Evolutionary conservation across 176 grass and related monocot species (phyloP).

Genomic region (Tillandsia leiboldiana): DNA sequence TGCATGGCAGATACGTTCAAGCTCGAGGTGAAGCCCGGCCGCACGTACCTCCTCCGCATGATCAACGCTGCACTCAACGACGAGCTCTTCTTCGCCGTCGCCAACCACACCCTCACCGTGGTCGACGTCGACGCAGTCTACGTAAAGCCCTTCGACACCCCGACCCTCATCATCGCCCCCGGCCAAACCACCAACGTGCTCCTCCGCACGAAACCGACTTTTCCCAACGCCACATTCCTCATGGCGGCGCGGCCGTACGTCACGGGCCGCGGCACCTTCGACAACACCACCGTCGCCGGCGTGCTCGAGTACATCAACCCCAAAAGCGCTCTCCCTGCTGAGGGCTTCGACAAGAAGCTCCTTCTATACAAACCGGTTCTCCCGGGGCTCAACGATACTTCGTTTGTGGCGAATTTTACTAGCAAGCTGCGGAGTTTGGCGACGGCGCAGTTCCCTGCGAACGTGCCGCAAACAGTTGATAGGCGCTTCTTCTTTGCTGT

Average conservation of each 20-base stretch:
- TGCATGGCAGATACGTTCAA: slow-evolving; percentile 36
- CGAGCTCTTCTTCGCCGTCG: slow-evolving; percentile 76
- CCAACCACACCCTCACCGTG: slow-evolving; percentile 63
- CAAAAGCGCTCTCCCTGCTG: not conserved
- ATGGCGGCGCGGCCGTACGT: slow-evolving; percentile 50
- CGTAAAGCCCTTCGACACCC: slow-evolving; percentile 46
- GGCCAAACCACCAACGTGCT: slow-evolving; percentile 73
- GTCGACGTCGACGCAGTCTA: slow-evolving; percentile 68
- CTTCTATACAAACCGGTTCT: slow-evolving; percentile 27
- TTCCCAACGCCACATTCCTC: slow-evolving; percentile 24
- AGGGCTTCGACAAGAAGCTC: slow-evolving; percentile 27
- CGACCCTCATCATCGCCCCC: slow-evolving; percentile 45
- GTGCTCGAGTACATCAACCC: slow-evolving; percentile 46
- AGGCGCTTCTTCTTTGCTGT: slow-evolving; percentile 62
- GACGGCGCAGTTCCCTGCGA: slow-evolving; percentile 41
- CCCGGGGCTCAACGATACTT: slow-evolving; percentile 56
- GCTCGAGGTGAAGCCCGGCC: slow-evolving; percentile 36
- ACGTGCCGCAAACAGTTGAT: slow-evolving; percentile 37
- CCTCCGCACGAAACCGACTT: slow-evolving; percentile 20
- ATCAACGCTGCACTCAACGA: slow-evolving; percentile 77
- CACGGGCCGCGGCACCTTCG: slow-evolving; percentile 48
- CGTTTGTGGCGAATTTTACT: slow-evolving; percentile 45
- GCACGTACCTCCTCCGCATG: slow-evolving; percentile 65
- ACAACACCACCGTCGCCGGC: slow-evolving; percentile 70
- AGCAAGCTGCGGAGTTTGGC: slow-evolving; percentile 58